A percentile compares a stretch with the other conserved stretches of the same genome.
phyloP scores from a whole-genome alignment of 306 rosid genomes.

The Acacia confusa region DNA sequence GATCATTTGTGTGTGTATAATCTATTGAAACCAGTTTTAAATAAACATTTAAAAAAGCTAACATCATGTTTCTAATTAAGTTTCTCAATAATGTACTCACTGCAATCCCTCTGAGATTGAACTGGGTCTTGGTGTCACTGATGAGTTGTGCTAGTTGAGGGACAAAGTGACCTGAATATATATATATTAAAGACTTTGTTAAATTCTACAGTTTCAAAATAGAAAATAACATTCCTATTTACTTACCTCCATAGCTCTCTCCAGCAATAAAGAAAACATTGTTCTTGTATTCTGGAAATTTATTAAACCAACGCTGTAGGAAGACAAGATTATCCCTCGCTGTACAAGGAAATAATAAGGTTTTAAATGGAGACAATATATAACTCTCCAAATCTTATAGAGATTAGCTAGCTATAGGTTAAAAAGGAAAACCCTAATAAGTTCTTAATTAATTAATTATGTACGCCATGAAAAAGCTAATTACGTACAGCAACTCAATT shows the following conservation, averaged over 20 bases:
- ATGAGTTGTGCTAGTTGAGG: constrained; percentile 76
- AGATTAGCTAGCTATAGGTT: no score
- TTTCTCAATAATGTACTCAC: constrained; percentile 37
- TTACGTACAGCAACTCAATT: no score
- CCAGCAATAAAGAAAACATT: constrained; percentile 66
- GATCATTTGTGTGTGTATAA: no score
- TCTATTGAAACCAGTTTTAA: no score
- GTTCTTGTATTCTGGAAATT: constrained; percentile 51
- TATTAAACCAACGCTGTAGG: constrained; percentile 54
- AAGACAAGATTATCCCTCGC: constrained; percentile 70
- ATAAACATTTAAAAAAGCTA: no score
- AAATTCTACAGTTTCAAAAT: neutral
- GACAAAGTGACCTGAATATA: constrained; percentile 62
- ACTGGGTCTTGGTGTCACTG: constrained; percentile 36
- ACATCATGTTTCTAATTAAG: neutral
- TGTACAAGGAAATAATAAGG: constrained; percentile 12
- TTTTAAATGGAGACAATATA: no score
- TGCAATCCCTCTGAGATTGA: constrained; percentile 72
- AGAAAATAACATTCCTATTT: neutral
- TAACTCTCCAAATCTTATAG: no score
- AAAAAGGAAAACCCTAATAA: no score
- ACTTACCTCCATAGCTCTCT: constrained; percentile 75
- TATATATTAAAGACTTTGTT: neutral
- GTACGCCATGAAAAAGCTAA: no score
- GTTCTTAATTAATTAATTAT: no score